These are phyloP conservation scores for Condylostoma magnum DNA, from an alignment of 169 alveolate species.

Conservation along the genomic window DNA sequence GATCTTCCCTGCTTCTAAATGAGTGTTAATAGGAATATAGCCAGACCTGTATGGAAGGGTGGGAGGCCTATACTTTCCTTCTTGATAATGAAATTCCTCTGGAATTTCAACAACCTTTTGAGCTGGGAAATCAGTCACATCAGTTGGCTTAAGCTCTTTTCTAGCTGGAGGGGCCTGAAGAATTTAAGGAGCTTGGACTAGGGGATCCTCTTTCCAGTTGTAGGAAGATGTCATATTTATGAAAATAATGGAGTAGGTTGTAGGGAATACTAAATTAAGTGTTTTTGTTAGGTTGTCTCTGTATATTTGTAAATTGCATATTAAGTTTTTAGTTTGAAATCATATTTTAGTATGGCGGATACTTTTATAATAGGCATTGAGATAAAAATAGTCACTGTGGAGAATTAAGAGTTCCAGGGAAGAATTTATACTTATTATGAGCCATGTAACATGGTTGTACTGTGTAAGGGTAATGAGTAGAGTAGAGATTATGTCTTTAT, in stretches of 20 bases:
- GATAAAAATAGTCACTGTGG: conserved; percentile 7
- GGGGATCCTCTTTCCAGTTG: conserved; percentile 30
- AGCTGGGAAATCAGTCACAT: conserved; percentile 49
- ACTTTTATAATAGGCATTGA: conserved; percentile 17
- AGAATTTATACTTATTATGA: conserved; percentile 28
- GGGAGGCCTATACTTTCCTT: conserved; percentile 72
- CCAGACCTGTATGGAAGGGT: conserved; percentile 38
- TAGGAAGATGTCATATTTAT: background rate
- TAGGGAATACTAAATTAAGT: too few relatives aligned
- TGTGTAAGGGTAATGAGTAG: background rate
- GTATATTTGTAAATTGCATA: too few relatives aligned
- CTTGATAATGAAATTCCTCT: conserved; percentile 45
- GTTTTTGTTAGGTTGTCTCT: too few relatives aligned
- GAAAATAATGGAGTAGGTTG: too few relatives aligned
- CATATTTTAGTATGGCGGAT: too few relatives aligned
- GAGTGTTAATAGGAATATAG: conserved; percentile 33
- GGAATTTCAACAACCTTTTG: conserved; percentile 32
- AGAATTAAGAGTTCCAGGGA: background rate
- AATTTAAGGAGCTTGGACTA: conserved; percentile 29
- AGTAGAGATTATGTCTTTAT: conserved; percentile 6
- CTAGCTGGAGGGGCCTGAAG: conserved; percentile 48
- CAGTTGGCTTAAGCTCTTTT: conserved; percentile 37
- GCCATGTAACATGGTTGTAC: background rate
- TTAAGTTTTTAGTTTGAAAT: too few relatives aligned
- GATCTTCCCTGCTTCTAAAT: conserved; percentile 39